phyloP scores from a whole-genome alignment of 805 yeast species.

The Starmera quercuum region DNA sequence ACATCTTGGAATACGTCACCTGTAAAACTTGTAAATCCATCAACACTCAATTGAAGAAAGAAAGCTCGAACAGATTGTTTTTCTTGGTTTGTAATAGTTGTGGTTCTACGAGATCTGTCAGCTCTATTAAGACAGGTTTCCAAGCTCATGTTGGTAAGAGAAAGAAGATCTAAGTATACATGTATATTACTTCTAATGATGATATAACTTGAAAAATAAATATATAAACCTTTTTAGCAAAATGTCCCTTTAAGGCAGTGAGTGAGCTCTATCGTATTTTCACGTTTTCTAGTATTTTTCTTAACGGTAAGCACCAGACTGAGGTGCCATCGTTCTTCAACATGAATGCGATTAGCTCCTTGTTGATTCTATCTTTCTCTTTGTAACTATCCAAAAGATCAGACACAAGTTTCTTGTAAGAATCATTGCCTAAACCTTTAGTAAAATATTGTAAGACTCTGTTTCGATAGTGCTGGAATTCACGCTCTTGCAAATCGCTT shows the following conservation, averaged over 20 bases:
- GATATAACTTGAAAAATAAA: background rate
- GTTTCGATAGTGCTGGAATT: slow-evolving; percentile 33
- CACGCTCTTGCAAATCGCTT: slow-evolving; percentile 30
- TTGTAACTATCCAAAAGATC: slow-evolving; percentile 16
- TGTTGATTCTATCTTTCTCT: slow-evolving; percentile 24
- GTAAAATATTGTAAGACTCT: slow-evolving; percentile 28
- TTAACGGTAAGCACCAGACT: slow-evolving; percentile 62
- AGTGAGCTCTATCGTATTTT: slow-evolving; percentile 3
- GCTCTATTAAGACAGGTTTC: slow-evolving; percentile 98
- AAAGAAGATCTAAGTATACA: slow-evolving; percentile 49
- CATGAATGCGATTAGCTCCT: slow-evolving; percentile 42
- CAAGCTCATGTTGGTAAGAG: slow-evolving; percentile 94
- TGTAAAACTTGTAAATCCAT: slow-evolving; percentile 98
- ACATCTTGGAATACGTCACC: slow-evolving; percentile 93
- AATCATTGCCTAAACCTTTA: slow-evolving; percentile 19
- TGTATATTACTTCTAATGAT: slow-evolving; percentile 1
- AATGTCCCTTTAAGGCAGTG: slow-evolving; percentile 8
- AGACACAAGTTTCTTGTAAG: slow-evolving; percentile 20
- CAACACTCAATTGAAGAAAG: slow-evolving; percentile 94
- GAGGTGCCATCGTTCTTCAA: slow-evolving; percentile 48
- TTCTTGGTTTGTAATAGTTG: slow-evolving; percentile 97
- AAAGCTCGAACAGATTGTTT: slow-evolving; percentile 91
- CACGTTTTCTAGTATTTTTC: slow-evolving; percentile 38
- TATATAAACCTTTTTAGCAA: too few relatives aligned
- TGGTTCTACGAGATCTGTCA: slow-evolving; percentile 95